Evolutionary conservation across 2,329 filamentous ascomycete species (phyloP), one percentile per base, ranked within the genome.

Genomic region (Zelopaecilomyces penicillatus): DNA sequence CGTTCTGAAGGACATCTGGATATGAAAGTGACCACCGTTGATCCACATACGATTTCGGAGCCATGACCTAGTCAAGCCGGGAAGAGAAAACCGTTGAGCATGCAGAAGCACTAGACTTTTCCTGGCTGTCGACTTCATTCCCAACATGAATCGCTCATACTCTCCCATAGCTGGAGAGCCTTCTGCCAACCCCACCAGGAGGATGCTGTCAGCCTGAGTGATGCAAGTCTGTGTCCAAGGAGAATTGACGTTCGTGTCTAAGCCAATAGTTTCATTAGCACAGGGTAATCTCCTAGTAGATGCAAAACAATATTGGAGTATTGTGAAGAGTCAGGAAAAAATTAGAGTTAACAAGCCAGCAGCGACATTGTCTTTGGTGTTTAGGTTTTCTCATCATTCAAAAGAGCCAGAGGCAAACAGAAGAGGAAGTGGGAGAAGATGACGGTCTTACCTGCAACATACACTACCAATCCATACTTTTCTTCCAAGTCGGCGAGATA

Each of bases 171-270:
- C 83, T 0, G 93, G 85, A 3, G 90, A 95, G 1, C 85, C 84
- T 60, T 97, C 93, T 1, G 90, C 93, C 10, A 97, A 69, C 1
- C 89, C 93, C 29, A 98, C 88, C 6, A 98, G 74, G 6, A 98
- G 74, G 51, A 98, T 96, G 54, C 90, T 96, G 65, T 98, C 93
- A 2, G 93, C 93, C 65, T 98, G 93, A 11, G 85, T 85, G 52
- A 98, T 96, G 62, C 94, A 98, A 0, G 93, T 97, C 58, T 96
- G 89, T 1, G 94, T 98, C 93, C 93, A 98, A 0, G 91, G 90
- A 2, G 94, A 88, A 56, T 95, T 97, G 56, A 97, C 93, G 49
- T 83, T 95, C 4, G 94, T 98, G 63, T 98, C 93, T 83, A 41
- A 32, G 27, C 6, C 19, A 19, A 30, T n/a, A 43, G n/a, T 38